Evolutionary conservation across 1,284 basidiomycete genomes (phyloP), one percentile per base, ranked within the genome.

Genomic region (Baeospora myosura): DNA sequence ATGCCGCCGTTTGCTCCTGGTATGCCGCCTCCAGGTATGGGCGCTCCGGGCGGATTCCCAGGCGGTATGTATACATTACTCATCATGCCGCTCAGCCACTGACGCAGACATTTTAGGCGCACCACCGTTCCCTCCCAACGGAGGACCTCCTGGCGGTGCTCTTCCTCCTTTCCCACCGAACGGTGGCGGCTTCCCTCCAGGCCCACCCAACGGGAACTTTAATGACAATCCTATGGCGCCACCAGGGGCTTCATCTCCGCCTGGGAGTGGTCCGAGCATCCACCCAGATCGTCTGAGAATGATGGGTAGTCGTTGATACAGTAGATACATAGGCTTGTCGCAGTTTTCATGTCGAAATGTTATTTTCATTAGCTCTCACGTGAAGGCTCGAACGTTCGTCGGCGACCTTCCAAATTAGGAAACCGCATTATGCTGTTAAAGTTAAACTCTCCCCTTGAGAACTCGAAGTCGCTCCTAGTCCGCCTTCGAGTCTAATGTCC

Each of bases 231-330:
- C n/a, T n/a, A n/a, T n/a, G n/a, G n/a, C n/a, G n/a, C n/a, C n/a
- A n/a, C n/a, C n/a, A 60, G 47, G 68, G 63, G n/a, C 65, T 57
- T 57, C 44, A 28, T 42, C 38, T 37, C 54, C 50, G 28, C 52
- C 51, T 29, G 54, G 52, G 29, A 65, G 54, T 45, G 59, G 64
- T 6, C 63, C 68, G 11, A 81, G 76, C 22, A 87, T 92, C 51
- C 89, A 92, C 62, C 89, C 89, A n/a, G 88, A 92, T 63, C 73
- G 88, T 47, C 53, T 88, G 59, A 72, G 87, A 46, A 90, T 91
- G 87, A 78, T 91, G 81, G 76, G 68, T 39, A 54, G 57, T 33
- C n/a, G n/a, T n/a, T n/a, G n/a, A n/a, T n/a, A n/a, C n/a, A n/a
- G n/a, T n/a, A n/a, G n/a, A n/a, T n/a, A n/a, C n/a, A n/a, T n/a